Percentiles rank a stretch among this genome's conserved stretches.
These are phyloP conservation scores for Chlorella sp. DNA, from an alignment of 139 green algal species.

Conservation along the genomic window DNA sequence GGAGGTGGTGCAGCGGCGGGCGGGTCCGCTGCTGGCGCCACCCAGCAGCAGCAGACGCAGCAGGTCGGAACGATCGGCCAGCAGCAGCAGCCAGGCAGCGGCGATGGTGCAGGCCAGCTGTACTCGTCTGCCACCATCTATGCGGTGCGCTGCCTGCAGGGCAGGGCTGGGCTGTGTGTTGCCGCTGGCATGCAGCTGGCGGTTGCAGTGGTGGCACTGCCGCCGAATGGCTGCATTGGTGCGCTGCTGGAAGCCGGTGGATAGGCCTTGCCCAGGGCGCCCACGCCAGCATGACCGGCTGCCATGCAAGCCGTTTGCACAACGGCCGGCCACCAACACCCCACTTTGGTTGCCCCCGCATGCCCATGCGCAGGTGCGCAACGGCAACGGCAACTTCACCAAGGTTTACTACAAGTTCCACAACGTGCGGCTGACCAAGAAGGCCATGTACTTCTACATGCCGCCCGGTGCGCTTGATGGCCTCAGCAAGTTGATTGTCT, in stretches of 20 bases:
- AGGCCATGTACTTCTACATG: slow-evolving; percentile 27
- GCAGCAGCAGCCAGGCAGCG: not conserved
- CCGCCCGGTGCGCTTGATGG: slow-evolving; percentile 11
- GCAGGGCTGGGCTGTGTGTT: no score
- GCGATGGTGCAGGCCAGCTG: not conserved
- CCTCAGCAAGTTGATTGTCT: no score
- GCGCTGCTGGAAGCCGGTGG: no score
- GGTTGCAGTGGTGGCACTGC: no score
- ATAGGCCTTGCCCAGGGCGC: no score
- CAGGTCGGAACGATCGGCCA: not conserved
- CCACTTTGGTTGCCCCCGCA: no score
- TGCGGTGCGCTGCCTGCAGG: not conserved
- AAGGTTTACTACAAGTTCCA: slow-evolving; percentile 38
- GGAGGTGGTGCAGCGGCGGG: not conserved
- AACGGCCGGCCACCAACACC: no score
- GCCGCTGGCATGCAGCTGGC: no score
- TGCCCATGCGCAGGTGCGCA: not conserved
- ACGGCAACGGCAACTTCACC: slow-evolving; percentile 13
- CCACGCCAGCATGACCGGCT: no score
- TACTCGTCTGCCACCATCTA: slow-evolving; percentile 27
- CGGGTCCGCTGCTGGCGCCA: not conserved
- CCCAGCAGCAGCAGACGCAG: not conserved
- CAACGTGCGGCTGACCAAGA: slow-evolving; percentile 33
- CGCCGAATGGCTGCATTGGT: no score
- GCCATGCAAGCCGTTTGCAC: no score